Base-by-base conservation (phyloP, 169 alveolate species). In the Babesia microti region DNA sequence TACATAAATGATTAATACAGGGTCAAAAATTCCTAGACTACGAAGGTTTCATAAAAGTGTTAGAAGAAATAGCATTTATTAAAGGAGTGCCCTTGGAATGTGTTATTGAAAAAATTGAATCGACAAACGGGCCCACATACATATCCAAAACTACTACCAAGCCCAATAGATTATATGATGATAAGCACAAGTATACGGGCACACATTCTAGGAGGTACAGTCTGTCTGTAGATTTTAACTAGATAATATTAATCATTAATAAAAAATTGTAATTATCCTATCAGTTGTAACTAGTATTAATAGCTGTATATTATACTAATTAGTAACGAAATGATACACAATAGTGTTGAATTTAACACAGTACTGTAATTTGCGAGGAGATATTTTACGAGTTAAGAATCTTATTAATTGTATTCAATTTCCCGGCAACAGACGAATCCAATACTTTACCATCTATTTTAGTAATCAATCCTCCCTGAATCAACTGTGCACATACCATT, bases 161-260 rank as follows among this genome's bases (percentile, higher is more conserved):
- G 1, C 57, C 72, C 11, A 57, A 43, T 24, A 45, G 72, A n/a
- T 49, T 59, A 12, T 23, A 59, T 23, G 72, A 59, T 32, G 61
- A 59, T 17, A 59, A 49, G 39, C 1, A 37, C 43, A 36, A 37
- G 3, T 59, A 59, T 47, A 59, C 72, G n/a, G 72, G 72, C 0
- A 57, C 72, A 59, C 27, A 51, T 52, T 6, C 72, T 50, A 43
- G 72, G 72, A 14, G 72, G 72, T 6, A n/a, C 72, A 61, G n/a
- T 32, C 60, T 11, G 28, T 49, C n/a, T n/a, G n/a, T n/a, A n/a
- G n/a, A n/a, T n/a, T n/a, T n/a, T n/a, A n/a, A n/a, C n/a, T n/a
- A n/a, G n/a, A n/a, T n/a, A n/a, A n/a, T n/a, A 36, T 14, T 7
- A 36, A 14, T 36, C 44, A 36, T 6, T 6, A 14, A 17, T 6